Percentiles rank a stretch among this genome's conserved stretches.
phyloP scores from a whole-genome alignment of 83 land plant genomes.

The Picea abies region DNA sequence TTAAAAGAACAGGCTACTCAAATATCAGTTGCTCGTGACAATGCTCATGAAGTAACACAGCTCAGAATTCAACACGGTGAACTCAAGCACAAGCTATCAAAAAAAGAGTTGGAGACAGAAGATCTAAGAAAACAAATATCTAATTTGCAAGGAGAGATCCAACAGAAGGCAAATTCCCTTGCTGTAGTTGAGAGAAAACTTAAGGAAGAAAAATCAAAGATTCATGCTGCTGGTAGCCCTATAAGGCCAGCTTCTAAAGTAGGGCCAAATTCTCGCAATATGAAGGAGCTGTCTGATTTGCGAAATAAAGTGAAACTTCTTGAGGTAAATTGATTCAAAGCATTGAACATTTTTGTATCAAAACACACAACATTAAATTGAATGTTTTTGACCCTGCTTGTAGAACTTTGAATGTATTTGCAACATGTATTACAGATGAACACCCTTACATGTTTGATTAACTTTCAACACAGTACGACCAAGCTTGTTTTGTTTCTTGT shows the following conservation, averaged over 20 bases:
- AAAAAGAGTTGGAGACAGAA: constrained; percentile 50
- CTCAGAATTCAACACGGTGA: constrained; percentile 30
- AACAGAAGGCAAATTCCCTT: constrained; percentile 39
- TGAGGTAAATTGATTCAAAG: constrained; percentile 30
- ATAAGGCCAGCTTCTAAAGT: constrained; percentile 6
- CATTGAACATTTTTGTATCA: background rate
- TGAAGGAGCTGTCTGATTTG: constrained; percentile 44
- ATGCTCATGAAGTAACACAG: constrained; percentile 16
- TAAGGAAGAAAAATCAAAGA: constrained; percentile 28
- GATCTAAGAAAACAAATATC: constrained; percentile 37
- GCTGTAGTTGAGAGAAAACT: constrained; percentile 34
- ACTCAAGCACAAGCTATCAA: constrained; percentile 33
- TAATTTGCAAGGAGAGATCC: constrained; percentile 35
- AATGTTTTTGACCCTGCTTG: background rate
- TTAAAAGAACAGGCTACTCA: constrained; percentile 8
- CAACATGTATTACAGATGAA: background rate
- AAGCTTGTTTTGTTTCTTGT: background rate
- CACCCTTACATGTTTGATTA: background rate
- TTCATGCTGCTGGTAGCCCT: constrained; percentile 23
- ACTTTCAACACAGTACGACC: too few relatives aligned
- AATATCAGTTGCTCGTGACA: background rate
- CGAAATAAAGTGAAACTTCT: constrained; percentile 42
- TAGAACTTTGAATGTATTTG: constrained; percentile 4
- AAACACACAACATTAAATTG: background rate
- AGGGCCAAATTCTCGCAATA: constrained; percentile 15